phyloP scores from a whole-genome alignment of 2,329 filamentous ascomycete genomes.

The Clonostachys sp. region DNA sequence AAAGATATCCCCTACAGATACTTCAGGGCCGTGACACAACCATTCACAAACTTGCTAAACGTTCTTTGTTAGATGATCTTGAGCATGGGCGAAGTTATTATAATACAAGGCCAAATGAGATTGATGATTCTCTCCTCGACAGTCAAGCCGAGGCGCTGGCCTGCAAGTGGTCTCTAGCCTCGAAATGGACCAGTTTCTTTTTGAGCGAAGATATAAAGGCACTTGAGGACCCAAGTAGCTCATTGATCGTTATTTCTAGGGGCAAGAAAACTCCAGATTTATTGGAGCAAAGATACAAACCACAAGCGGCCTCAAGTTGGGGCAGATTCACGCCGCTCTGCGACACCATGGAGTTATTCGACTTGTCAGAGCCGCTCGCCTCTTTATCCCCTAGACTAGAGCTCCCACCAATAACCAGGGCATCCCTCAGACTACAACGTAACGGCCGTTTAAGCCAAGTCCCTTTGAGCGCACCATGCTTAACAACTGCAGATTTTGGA shows the following conservation, averaged over 20 bases:
- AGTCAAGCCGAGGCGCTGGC: not conserved
- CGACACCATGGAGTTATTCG: too few species aligned
- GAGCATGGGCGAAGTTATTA: not conserved
- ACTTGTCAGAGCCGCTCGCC: too few species aligned
- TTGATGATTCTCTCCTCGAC: not conserved
- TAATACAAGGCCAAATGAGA: not conserved
- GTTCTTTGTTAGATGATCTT: slow-evolving; percentile 1
- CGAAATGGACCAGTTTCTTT: slow-evolving; percentile 4
- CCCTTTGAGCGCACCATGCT: too few species aligned
- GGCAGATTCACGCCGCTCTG: too few species aligned
- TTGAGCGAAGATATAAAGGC: not conserved
- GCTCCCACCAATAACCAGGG: too few species aligned
- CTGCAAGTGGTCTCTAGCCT: slow-evolving; percentile 3
- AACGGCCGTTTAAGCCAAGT: too few species aligned
- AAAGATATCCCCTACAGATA: not conserved
- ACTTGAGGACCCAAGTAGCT: not conserved
- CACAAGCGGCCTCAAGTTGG: too few species aligned
- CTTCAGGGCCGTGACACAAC: not conserved
- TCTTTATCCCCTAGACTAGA: too few species aligned
- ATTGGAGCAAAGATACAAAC: not conserved
- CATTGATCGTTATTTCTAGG: not conserved
- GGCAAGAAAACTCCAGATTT: not conserved
- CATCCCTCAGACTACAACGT: too few species aligned
- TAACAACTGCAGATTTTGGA: too few species aligned
- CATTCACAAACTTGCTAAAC: slow-evolving; percentile 2